Conservation (phyloP, 352 stramenopile genomes). For the Discostella stelligera region DNA sequence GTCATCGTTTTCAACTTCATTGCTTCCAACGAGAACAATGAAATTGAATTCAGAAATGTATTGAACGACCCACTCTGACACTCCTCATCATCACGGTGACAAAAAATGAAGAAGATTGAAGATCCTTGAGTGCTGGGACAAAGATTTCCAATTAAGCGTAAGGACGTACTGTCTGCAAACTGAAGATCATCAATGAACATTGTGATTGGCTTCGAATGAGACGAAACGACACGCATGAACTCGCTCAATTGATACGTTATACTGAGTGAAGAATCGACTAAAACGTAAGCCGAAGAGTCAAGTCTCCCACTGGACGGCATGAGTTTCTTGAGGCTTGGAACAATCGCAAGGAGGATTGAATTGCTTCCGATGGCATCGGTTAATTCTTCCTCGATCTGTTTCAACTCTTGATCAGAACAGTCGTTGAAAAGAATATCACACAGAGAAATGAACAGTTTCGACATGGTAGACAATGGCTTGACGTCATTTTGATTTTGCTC, state of each 20-base stretch:
- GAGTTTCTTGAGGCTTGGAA: conserved; percentile 25
- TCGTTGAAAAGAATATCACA: conserved; percentile 8
- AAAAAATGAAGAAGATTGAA: conserved; percentile 34
- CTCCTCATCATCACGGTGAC: conserved; percentile 37
- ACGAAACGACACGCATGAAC: conserved; percentile 14
- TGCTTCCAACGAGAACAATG: conserved; percentile 15
- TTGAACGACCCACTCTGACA: conserved; percentile 1
- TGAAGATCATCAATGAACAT: conserved; percentile 41
- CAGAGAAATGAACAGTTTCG: conserved; percentile 11
- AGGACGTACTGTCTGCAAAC: conserved; percentile 23
- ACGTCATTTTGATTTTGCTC: conserved; percentile 4
- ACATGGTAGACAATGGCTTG: conserved; percentile 7
- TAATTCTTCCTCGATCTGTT: conserved; percentile 13
- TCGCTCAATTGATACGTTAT: conserved; percentile 21
- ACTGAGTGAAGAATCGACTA: conserved; percentile 14
- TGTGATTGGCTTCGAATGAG: conserved; percentile 19
- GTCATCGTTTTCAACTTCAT: conserved; percentile 31
- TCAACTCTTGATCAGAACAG: conserved; percentile 16
- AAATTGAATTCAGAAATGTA: conserved; percentile 10
- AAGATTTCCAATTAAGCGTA: conserved; percentile 22
- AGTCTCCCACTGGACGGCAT: not conserved
- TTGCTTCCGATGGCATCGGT: conserved; percentile 6
- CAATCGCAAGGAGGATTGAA: not conserved
- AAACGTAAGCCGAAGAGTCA: not conserved
- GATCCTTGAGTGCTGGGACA: not conserved